Evolutionary conservation across 306 rosid species (phyloP), one percentile per base, ranked within the genome.

Genomic region (Prunus persica): DNA sequence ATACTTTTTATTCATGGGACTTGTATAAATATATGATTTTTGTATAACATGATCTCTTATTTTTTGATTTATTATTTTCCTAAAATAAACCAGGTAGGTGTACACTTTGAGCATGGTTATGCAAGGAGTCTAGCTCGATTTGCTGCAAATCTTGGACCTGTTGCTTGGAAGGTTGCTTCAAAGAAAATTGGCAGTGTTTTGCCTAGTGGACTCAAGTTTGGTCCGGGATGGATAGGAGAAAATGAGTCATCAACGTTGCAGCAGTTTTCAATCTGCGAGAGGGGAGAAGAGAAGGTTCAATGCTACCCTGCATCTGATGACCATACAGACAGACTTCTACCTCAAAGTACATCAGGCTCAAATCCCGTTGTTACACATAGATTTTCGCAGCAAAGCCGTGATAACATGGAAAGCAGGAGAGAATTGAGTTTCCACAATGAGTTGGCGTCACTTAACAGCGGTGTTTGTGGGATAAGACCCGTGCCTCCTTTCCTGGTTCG

Each of bases 71-170:
- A 45, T 62, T 16, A 12, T 69, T 83, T n/a, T 14, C 14, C 20
- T 27, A 9, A 49, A 71, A 28, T 47, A 64, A 73, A 90, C 72
- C 88, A 95, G 98, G 97, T 90, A 62, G 95, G 94, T 65, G 63
- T 91, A 45, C 82, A 82, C 49, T 77, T 76, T 63, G 91, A 89
- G 78, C 93, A 87, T 76, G 86, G 95, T 82, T 94, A 90, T 83
- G 89, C 93, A 6, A 88, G 92, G 86, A 92, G 98, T 81, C 78
- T 94, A 58, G 90, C 97, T 77, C 85, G 76, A 73, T 95, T 95
- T 88, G 91, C 91, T 32, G 86, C 93, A 18, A 92, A 82, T 83
- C 97, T 90, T 73, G 98, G 97, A 69, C 97, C 98, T 14, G 81
- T 78, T 84, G 97, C 80, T 76, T 85, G 97, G 97, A 88, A 90